Evolutionary conservation across 2,329 filamentous ascomycete species (phyloP).

Genomic region (Aspergillus pseudoterreus): DNA sequence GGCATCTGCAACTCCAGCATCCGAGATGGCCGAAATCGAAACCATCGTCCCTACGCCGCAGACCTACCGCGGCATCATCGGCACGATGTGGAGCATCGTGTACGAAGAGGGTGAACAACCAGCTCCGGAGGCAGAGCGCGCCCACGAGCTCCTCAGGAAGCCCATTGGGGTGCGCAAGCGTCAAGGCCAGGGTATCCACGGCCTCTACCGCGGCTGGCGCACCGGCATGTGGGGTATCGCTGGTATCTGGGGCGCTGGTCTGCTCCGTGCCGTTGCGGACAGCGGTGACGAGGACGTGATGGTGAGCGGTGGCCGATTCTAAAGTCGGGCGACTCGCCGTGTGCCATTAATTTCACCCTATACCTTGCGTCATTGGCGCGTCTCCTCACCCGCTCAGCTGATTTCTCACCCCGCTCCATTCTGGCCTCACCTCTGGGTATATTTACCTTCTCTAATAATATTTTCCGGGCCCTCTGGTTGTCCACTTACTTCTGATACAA

Average conservation of each 20-base stretch:
- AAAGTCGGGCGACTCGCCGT: conserved; percentile 1
- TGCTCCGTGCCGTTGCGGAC: conserved; percentile 38
- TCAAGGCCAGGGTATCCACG: conserved; percentile 53
- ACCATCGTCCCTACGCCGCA: conserved; percentile 74
- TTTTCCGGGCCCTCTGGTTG: neutral
- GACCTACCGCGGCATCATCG: conserved; percentile 78
- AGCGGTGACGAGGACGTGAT: conserved; percentile 34
- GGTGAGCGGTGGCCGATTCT: conserved; percentile 31
- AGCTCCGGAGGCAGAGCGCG: conserved; percentile 44
- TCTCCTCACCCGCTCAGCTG: neutral
- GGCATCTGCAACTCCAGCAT: conserved; percentile 6
- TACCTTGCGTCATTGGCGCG: neutral
- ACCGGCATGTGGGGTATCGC: conserved; percentile 54
- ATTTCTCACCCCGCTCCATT: neutral
- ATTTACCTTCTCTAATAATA: neutral
- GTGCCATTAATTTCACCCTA: neutral
- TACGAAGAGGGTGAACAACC: conserved; percentile 68
- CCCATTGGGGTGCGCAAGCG: conserved; percentile 40
- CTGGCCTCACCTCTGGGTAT: neutral
- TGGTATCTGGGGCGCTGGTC: conserved; percentile 51
- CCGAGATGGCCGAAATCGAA: conserved; percentile 46
- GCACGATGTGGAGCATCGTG: conserved; percentile 84
- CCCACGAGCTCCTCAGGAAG: conserved; percentile 31
- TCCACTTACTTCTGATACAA: neutral
- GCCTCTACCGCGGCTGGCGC: conserved; percentile 56